Evolutionary conservation across 2,329 filamentous ascomycete genomes (phyloP).

Genomic region (Cadophora sp.): DNA sequence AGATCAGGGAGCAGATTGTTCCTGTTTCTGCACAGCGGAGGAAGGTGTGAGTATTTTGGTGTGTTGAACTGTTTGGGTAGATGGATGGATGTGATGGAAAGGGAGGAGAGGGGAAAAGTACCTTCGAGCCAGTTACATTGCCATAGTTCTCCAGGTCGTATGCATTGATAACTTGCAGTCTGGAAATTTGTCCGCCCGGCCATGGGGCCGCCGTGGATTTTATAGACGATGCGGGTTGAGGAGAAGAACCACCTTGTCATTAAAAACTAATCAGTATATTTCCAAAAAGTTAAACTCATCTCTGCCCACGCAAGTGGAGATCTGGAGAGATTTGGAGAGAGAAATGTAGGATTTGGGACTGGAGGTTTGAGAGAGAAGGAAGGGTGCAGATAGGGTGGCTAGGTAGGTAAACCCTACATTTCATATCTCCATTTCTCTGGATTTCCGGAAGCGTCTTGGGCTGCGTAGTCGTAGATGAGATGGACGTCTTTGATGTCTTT

Average conservation of each 20-base stretch:
- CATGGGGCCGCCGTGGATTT: slow-evolving; percentile 67
- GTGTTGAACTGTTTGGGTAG: not conserved
- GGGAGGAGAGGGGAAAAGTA: slow-evolving; percentile 1
- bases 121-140: slow-evolving; percentile 65
- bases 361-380: not conserved
- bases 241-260: slow-evolving; percentile 57
- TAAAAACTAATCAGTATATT: not conserved
- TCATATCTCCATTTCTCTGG: slow-evolving; percentile 67
- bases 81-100: not conserved
- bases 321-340: not conserved
- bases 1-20: slow-evolving; percentile 61
- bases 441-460: slow-evolving; percentile 54
- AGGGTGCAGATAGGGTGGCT: slow-evolving; percentile 40
- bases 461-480: slow-evolving; percentile 63
- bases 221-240: slow-evolving; percentile 60
- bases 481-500: slow-evolving; percentile 60
- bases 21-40: slow-evolving; percentile 54
- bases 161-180: slow-evolving; percentile 61
- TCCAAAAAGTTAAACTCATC: not conserved
- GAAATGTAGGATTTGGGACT: not conserved
- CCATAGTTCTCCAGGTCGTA: slow-evolving; percentile 63
- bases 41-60: not conserved
- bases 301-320: not conserved
- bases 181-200: slow-evolving; percentile 61
- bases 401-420: slow-evolving; percentile 45